Evolutionary conservation across 768 basidiomycete species (phyloP).

Genomic region (Leucosporidium scottii): DNA sequence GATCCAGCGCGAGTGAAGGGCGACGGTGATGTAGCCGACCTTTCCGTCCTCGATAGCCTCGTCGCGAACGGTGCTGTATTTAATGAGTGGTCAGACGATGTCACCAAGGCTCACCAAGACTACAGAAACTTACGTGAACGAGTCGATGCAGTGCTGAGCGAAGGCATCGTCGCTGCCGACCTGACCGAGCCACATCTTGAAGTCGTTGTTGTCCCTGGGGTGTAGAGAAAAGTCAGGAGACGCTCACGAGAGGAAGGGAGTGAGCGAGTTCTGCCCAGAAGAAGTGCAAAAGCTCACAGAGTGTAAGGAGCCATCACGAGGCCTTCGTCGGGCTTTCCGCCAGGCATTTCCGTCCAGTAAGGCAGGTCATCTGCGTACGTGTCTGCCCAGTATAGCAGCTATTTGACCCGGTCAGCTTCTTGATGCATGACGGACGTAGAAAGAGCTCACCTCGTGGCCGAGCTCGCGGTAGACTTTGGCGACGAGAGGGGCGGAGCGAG

Average conservation of each 20-base stretch:
- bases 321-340: slow-evolving; percentile 17
- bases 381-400: slow-evolving; percentile 35
- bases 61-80: slow-evolving; percentile 3
- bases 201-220: slow-evolving; percentile 36
- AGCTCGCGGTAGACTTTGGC: slow-evolving; percentile 38
- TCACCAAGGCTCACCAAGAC: no score
- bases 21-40: slow-evolving; percentile 32
- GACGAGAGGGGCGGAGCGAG: slow-evolving; percentile 30
- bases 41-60: slow-evolving; percentile 31
- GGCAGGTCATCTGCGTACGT: slow-evolving; percentile 39
- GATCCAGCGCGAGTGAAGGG: slow-evolving; percentile 37
- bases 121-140: slow-evolving; percentile 8
- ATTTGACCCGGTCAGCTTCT: neutral
- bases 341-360: slow-evolving; percentile 34
- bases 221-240: slow-evolving; percentile 1
- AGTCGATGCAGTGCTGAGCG: slow-evolving; percentile 33
- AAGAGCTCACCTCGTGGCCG: slow-evolving; percentile 34
- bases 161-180: slow-evolving; percentile 35
- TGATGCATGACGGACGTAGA: no score
- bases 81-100: neutral
- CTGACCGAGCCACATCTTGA: slow-evolving; percentile 37
- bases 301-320: slow-evolving; percentile 38
- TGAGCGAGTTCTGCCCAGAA: neutral
- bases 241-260: slow-evolving; percentile 9
- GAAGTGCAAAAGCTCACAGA: slow-evolving; percentile 26